Evolutionary conservation across 257 asterid genomes (phyloP).

Genomic region (Euphrasia confusa): DNA sequence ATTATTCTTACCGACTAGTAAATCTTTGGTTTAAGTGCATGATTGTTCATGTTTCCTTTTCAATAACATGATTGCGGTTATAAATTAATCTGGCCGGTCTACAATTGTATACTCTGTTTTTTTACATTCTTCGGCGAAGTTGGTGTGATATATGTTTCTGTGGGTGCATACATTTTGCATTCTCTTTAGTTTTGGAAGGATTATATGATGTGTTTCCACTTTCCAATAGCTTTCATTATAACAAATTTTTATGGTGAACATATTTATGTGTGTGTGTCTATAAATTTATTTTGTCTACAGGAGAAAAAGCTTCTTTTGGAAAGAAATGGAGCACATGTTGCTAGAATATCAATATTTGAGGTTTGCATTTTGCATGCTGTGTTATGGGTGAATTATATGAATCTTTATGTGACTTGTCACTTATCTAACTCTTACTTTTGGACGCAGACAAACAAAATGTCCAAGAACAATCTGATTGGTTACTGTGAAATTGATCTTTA

Average conservation of each 20-base stretch:
- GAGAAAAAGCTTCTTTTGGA: conserved; percentile 92
- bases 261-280: not conserved
- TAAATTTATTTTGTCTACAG: conserved; percentile 37
- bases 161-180: conserved; percentile 9
- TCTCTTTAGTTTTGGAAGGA: not conserved
- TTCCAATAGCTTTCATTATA: conserved; percentile 6
- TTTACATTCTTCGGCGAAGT: not conserved
- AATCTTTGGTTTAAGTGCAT: conserved; percentile 19
- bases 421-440: conserved; percentile 25
- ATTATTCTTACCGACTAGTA: conserved; percentile 21
- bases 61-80: conserved; percentile 9
- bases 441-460: conserved; percentile 82
- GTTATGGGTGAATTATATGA: not conserved
- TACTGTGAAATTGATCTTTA: conserved; percentile 83
- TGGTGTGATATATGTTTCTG: not conserved
- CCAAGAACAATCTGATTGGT: conserved; percentile 82
- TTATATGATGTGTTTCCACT: not conserved
- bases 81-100: conserved; percentile 6
- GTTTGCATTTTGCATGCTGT: conserved; percentile 32
- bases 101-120: conserved; percentile 8
- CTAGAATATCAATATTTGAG: conserved; percentile 88
- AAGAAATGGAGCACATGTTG: conserved; percentile 78
- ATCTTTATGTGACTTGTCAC: not conserved
- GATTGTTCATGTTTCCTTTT: conserved; percentile 12
- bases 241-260: conserved; percentile 15